Base-by-base conservation (phyloP, 78 protist species). In the Dictyostelium intermedium region DNA sequence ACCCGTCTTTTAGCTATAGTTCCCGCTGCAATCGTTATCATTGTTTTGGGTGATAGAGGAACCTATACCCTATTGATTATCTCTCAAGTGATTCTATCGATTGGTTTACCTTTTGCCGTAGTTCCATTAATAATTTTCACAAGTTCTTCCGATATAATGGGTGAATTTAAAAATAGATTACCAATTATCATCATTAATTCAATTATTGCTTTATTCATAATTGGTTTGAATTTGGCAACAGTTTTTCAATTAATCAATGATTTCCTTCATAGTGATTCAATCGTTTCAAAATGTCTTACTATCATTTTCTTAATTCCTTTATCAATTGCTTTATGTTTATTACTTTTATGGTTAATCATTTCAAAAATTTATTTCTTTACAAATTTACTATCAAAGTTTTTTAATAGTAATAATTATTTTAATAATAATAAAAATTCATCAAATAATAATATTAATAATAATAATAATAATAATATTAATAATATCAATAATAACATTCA, bases 51-150 rank as follows among this genome's bases (percentile, higher is more conserved):
- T 32, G 86, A 56, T 30, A 53, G 37, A 53, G 60, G 25, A 14
- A 78, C 81, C 14, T 83, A 85, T 47, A 41, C 35, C 3, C 63
- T 93, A 25, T 80, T 93, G 23, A 77, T 91, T 9, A n/a, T 79
- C 3, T 91, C 94, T 16, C 94, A 91, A 61, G 94, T 91, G 0
- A 35, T 91, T 41, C 20, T 91, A 53, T 79, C 85, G 8, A 23
- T 97, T 39, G 97, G 84, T 34, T 87, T 97, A n/a, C 98, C 98
- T 16, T 97, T 97, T 72, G 98, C 97, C 27, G 50, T 95, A 23
- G 23, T 97, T 14, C 98, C 98, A 7, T 50, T 95, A 23, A 72
- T 97, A 9, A 27, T 60, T 53, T 94, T 95, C 34, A 85, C 98
- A 27, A 3, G 86, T 20, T 8, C 37, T 18, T 9, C 7, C 14